These are phyloP conservation scores for Parietichytrium sp. DNA, from an alignment of 108 stramenopile genomes.

Conservation along the genomic window DNA sequence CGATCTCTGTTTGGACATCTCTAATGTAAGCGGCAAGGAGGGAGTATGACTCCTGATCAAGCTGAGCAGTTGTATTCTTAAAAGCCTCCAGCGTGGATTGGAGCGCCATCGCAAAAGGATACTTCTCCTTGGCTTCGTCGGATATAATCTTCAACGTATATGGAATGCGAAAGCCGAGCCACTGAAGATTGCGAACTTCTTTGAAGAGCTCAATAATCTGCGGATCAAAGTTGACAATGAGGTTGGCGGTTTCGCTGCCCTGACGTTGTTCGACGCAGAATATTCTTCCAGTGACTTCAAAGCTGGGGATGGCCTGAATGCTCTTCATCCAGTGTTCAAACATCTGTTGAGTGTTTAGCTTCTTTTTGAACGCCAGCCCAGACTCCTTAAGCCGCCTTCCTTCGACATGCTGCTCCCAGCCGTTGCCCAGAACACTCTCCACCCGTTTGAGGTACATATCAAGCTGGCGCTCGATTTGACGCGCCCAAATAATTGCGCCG, in stretches of 20 bases:
- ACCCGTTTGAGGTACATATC: constrained; percentile 81
- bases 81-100: constrained; percentile 83
- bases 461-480: constrained; percentile 94
- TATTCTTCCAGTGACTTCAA: constrained; percentile 44
- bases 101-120: constrained; percentile 71
- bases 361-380: constrained; percentile 85
- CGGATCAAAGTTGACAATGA: constrained; percentile 89
- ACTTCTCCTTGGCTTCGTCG: constrained; percentile 49
- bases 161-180: constrained; percentile 83
- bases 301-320: constrained; percentile 59
- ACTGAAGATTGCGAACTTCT: constrained; percentile 90
- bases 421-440: constrained; percentile 87
- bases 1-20: constrained; percentile 69
- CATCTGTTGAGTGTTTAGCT: constrained; percentile 80
- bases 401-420: constrained; percentile 91
- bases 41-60: constrained; percentile 72
- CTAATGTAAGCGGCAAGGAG: constrained; percentile 73
- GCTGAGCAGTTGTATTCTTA: constrained; percentile 66
- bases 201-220: constrained; percentile 81
- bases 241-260: constrained; percentile 45
- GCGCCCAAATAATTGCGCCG: constrained; percentile 95
- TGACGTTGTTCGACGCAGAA: background rate
- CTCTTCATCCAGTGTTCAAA: constrained; percentile 78
- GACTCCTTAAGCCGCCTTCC: constrained; percentile 84
- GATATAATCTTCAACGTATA: constrained; percentile 49